Conservation (phyloP, 148 eudicot species). For the Chenopodium formosanum region DNA sequence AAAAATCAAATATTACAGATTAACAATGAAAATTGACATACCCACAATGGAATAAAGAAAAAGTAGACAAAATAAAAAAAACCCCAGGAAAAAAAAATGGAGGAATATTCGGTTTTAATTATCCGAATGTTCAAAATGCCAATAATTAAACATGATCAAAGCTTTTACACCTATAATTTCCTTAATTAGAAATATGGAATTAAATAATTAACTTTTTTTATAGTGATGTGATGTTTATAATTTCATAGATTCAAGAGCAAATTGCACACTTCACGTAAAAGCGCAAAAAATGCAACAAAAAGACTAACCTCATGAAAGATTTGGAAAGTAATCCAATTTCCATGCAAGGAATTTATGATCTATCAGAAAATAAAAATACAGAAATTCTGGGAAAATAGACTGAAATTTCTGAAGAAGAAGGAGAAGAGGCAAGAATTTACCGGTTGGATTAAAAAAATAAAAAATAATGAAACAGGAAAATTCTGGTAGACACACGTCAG, state of each 20-base stretch:
- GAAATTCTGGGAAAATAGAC: neutral
- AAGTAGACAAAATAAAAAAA: neutral
- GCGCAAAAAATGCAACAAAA: neutral
- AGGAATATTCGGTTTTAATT: constrained; percentile 26
- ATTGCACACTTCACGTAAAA: constrained; percentile 16
- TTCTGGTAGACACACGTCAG: neutral
- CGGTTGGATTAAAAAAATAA: neutral
- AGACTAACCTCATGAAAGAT: neutral
- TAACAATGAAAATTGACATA: neutral
- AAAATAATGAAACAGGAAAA: neutral
- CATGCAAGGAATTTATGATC: neutral
- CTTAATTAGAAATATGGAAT: neutral
- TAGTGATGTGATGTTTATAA: neutral
- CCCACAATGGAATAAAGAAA: neutral
- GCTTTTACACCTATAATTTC: neutral
- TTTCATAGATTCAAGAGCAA: neutral
- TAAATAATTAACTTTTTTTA: neutral
- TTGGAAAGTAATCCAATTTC: neutral
- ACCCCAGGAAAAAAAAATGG: neutral
- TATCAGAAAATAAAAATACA: neutral
- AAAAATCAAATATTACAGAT: neutral
- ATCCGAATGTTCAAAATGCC: constrained; percentile 19
- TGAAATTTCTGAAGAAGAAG: neutral
- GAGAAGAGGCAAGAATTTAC: neutral
- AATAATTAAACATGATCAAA: constrained; percentile 18